Evolutionary conservation across 2,329 filamentous ascomycete genomes (phyloP), one percentile per base, ranked within the genome.

Genomic region (Verticillium klebahnii): DNA sequence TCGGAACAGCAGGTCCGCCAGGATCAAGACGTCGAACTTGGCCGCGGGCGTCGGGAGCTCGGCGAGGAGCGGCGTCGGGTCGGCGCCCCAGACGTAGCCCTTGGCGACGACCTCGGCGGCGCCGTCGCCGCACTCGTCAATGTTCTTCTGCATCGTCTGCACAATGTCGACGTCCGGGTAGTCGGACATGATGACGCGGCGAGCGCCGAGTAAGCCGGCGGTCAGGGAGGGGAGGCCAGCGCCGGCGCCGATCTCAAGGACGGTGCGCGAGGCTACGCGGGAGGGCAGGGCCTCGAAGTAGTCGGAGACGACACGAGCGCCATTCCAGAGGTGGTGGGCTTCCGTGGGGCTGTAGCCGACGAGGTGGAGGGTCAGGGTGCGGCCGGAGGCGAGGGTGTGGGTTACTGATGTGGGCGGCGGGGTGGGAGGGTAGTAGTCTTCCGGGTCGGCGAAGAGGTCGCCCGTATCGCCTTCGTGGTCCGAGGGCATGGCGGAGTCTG

Each of bases 291-390:
- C 78, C 75, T 97, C 92, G 62, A 97, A 86, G 75, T 93, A 93
- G 67, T 87, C 81, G 17, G 93, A 86, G 57, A 94, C 84, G 45
- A 91, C 86, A 65, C 91, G 89, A 63, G 89, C 89, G 64, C 92
- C 93, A 74, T 97, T 96, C 94, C 94, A 98, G 34, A 97, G 84
- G 66, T 91, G 84, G 75, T 97, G 92, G 17, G 92, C 93, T 85
- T 96, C 96, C 15, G 96, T 85, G 29, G 93, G 91, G 79, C 91
- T 94, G 75, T 91, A 88, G 63, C 93, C 93, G 55, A 97, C 91
- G 77, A 97, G 85, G 69, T 91, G 86, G 66, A 97, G 84, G 58
- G 80, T 85, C 66, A 96, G 78, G 32, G 80, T 78, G 66, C 86
- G 73, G 63, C 90, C 91, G 39, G 84, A 86, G 61, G 85, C 78